These are phyloP conservation scores for Psilocybe mexicana DNA, from an alignment of 1,284 basidiomycete genomes.

Conservation along the genomic window DNA sequence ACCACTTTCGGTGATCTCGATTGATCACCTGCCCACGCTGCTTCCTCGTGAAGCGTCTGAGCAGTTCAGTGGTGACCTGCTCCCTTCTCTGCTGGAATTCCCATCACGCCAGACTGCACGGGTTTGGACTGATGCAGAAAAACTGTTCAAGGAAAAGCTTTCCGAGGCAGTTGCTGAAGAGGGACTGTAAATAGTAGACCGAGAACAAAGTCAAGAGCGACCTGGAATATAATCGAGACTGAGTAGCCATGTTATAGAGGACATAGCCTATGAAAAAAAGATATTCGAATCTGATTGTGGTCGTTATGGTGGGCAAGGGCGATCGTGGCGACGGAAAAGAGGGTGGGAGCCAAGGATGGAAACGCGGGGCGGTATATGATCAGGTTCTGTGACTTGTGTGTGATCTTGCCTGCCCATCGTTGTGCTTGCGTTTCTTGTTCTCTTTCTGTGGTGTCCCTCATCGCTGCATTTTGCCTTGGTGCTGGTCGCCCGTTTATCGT, in stretches of 20 bases:
- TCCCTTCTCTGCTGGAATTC: conserved; percentile 85
- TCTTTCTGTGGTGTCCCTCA: conserved; percentile 15
- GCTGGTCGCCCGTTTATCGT: conserved; percentile 12
- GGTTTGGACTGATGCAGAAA: conserved; percentile 92
- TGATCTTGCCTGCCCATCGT: conserved; percentile 18
- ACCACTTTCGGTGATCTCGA: conserved; percentile 86
- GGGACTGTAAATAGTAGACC: conserved; percentile 26
- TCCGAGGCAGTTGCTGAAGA: conserved; percentile 57
- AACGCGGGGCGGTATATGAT: conserved; percentile 21
- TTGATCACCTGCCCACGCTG: conserved; percentile 96
- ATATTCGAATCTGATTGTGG: conserved; percentile 15
- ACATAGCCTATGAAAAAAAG: neutral
- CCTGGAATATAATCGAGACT: conserved; percentile 16
- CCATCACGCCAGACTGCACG: conserved; percentile 66
- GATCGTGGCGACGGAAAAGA: conserved; percentile 15
- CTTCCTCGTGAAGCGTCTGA: conserved; percentile 96
- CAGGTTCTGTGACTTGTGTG: conserved; percentile 18
- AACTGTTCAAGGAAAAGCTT: conserved; percentile 81
- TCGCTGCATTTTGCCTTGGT: conserved; percentile 16
- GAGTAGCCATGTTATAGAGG: conserved; percentile 9
- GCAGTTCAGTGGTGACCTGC: conserved; percentile 89
- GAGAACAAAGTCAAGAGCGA: conserved; percentile 6
- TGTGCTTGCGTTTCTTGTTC: conserved; percentile 20
- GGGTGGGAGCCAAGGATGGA: conserved; percentile 18
- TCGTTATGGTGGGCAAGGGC: conserved; percentile 15